Evolutionary conservation across 2,329 filamentous ascomycete species (phyloP).

Genomic region (Sarocladium oryzae): DNA sequence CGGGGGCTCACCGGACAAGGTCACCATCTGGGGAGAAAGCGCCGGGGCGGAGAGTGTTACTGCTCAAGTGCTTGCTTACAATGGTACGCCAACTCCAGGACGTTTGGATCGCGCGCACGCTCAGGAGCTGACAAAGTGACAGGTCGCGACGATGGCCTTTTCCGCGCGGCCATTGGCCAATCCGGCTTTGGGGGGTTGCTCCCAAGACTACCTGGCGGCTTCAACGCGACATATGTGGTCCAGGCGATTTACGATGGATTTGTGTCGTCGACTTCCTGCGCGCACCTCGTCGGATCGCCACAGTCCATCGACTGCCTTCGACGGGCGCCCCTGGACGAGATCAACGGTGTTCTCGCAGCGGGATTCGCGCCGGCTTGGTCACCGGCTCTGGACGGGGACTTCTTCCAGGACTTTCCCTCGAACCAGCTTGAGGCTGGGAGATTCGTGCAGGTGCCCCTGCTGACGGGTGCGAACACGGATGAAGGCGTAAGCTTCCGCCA

Average conservation of each 20-base stretch:
- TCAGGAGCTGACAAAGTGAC: too few species aligned
- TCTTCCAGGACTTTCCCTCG: background rate
- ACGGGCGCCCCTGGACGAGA: background rate
- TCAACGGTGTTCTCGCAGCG: background rate
- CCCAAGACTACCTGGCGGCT: background rate
- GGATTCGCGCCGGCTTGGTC: background rate
- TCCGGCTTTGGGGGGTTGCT: too few species aligned
- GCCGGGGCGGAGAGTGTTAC: conserved; percentile 38
- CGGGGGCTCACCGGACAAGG: conserved; percentile 57
- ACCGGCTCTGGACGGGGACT: background rate
- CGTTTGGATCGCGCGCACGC: too few species aligned
- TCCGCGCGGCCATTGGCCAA: background rate
- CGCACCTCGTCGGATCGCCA: background rate
- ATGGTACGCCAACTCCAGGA: too few species aligned
- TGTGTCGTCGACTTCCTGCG: background rate
- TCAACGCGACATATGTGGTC: too few species aligned
- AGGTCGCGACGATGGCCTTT: background rate
- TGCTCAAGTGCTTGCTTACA: background rate
- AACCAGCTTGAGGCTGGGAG: background rate
- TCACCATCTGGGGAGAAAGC: conserved; percentile 60
- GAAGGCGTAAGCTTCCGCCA: background rate
- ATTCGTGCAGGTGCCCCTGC: background rate
- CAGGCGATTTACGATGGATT: too few species aligned
- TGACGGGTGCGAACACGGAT: background rate
- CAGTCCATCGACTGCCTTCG: background rate